Percentiles rank a stretch among this genome's conserved stretches.
Evolutionary conservation across 306 rosid species (phyloP).

Genomic region (Gastrolobium villosum): DNA sequence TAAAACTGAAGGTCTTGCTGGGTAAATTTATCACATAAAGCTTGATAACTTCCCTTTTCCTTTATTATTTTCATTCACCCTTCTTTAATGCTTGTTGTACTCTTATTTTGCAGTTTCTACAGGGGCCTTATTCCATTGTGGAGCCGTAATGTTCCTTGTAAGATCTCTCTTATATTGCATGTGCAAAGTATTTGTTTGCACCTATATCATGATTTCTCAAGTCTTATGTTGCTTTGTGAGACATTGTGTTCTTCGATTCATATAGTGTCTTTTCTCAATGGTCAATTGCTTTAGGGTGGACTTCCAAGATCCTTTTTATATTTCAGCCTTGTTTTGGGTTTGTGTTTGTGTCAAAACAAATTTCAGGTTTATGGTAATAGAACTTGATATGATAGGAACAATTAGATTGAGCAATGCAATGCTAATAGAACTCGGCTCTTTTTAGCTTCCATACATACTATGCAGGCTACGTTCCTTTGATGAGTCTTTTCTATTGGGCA

Average conservation of each 20-base stretch:
- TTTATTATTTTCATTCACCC: neutral
- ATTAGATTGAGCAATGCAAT: neutral
- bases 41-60: neutral
- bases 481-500: too few species aligned
- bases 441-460: neutral
- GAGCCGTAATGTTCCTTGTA: conserved; percentile 89
- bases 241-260: neutral
- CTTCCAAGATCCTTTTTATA: too few species aligned
- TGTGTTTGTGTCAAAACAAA: neutral
- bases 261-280: neutral
- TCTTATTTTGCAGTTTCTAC: conserved; percentile 63
- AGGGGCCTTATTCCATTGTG: conserved; percentile 75
- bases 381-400: neutral
- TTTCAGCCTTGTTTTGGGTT: neutral
- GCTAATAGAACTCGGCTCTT: neutral
- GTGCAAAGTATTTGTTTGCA: conserved; percentile 15
- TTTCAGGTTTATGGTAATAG: neutral
- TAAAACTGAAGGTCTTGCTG: conserved; percentile 63
- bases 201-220: neutral
- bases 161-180: conserved; percentile 45
- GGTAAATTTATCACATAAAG: conserved; percentile 44
- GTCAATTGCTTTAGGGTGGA: too few species aligned
- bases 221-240: neutral
- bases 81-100: conserved; percentile 30
- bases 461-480: too few species aligned